Conservation (phyloP, 768 basidiomycete species). For the Cystofilobasidium bisporidii region DNA sequence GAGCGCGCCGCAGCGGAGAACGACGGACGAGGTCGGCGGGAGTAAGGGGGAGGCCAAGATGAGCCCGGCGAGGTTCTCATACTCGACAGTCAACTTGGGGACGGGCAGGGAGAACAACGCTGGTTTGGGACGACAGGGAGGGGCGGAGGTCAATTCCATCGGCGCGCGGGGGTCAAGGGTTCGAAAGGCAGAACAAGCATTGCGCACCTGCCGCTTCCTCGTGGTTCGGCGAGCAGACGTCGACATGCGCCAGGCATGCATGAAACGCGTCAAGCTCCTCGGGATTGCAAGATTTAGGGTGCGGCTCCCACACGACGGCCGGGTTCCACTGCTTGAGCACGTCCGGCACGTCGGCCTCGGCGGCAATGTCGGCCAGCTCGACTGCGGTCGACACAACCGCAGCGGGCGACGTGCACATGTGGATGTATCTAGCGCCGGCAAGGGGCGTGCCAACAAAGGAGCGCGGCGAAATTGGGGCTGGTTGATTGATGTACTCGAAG, state of each 20-base stretch:
- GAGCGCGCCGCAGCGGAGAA: conserved; percentile 14
- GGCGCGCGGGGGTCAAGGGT: no score
- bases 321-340: not conserved
- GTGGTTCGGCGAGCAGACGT: conserved; percentile 14
- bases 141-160: no score
- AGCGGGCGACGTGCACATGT: conserved; percentile 8
- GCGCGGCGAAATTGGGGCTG: conserved; percentile 4
- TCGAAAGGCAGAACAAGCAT: not conserved
- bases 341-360: not conserved
- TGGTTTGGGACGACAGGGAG: not conserved
- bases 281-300: conserved; percentile 9
- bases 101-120: conserved; percentile 14
- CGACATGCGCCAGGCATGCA: not conserved
- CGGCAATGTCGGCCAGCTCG: not conserved
- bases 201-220: conserved; percentile 19
- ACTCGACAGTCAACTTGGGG: not conserved
- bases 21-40: not conserved
- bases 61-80: not conserved
- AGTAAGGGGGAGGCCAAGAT: conserved; percentile 10
- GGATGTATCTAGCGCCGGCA: conserved; percentile 1
- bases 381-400: conserved; percentile 4
- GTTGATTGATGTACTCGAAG: conserved; percentile 8
- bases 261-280: conserved; percentile 6
- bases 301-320: conserved; percentile 19
- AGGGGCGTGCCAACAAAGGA: not conserved